A percentile compares a stretch with the other conserved stretches of the same genome.
phyloP scores from a whole-genome alignment of 306 rosid genomes.

The Leucaena leucocephala region DNA sequence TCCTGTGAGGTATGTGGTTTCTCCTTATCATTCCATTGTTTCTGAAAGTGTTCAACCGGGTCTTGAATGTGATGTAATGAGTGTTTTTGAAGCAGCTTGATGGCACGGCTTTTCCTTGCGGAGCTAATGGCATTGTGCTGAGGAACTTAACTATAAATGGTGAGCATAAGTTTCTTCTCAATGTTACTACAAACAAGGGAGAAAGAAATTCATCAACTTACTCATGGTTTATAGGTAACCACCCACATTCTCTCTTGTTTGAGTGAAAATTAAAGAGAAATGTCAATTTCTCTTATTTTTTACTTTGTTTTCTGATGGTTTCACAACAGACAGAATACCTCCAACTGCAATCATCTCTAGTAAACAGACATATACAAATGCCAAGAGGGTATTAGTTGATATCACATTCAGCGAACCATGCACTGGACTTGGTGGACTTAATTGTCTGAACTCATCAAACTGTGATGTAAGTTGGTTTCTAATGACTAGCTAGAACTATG shows the following conservation, averaged over 20 bases:
- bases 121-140: conserved; percentile 36
- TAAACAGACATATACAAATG: conserved; percentile 49
- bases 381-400: conserved; percentile 47
- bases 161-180: conserved; percentile 52
- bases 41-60: neutral
- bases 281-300: neutral
- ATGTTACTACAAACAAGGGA: conserved; percentile 50
- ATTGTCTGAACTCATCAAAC: conserved; percentile 57
- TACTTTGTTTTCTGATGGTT: neutral
- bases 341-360: conserved; percentile 65
- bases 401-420: conserved; percentile 64
- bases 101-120: conserved; percentile 53
- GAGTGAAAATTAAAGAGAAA: neutral
- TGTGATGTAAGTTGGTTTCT: conserved; percentile 62
- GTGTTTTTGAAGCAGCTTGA: conserved; percentile 53
- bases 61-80: neutral
- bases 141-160: conserved; percentile 54
- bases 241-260: neutral
- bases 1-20: conserved; percentile 48
- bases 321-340: conserved; percentile 51
- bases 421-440: conserved; percentile 56
- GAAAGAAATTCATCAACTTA: conserved; percentile 53
- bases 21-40: neutral
- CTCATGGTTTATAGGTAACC: conserved; percentile 69
- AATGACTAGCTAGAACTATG: neutral